Base-by-base conservation (phyloP, 1,284 basidiomycete genomes). In the Chondrostereum purpureum region DNA sequence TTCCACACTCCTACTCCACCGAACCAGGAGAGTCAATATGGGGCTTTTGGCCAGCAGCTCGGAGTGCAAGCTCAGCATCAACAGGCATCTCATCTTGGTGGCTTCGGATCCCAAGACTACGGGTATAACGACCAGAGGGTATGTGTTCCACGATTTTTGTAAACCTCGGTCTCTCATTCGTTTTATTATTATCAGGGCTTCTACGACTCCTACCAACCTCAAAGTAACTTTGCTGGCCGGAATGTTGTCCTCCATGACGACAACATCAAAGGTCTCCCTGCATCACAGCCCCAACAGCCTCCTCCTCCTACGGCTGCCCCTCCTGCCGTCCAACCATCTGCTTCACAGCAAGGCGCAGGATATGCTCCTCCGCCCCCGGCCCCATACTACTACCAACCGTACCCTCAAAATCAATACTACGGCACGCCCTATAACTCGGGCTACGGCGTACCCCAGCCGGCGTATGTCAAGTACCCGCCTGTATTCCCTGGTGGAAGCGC, bases 1-100 rank as follows among this genome's bases (percentile, higher is more conserved):
- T 87, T 83, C 70, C 81, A 88, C 56, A 70, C 81, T 0, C 76
- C 82, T 5, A 87, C 84, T 2, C 84, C 84, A 19, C 84, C 84
- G 55, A 67, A 66, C 17, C 83, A 84, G 54, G 83, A 84, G 16
- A 74, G 66, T 44, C 68, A 75, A 3, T 87, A 88, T 55, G 77
- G 75, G 35, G 65, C 80, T 3, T 86, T 88, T 54, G 78, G 80
- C 22, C 80, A 81, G 57, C 70, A 34, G 33, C 42, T 44, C 6
- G 42, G 33, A 13, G 44, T 43, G 16, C 62, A 67, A 44, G 54
- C 60, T 14, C 72, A 74, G 44, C 75, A 75, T 45, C 63, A 63
- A 35, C 78, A 78, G 54, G 70, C 60, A 6, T 77, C 76, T 2
- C 81, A 85, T 54, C 67, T 83, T 19, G 69, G 69, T 50, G 71